phyloP scores from a whole-genome alignment of 148 eudicot species.

The Rhododendron molle region DNA sequence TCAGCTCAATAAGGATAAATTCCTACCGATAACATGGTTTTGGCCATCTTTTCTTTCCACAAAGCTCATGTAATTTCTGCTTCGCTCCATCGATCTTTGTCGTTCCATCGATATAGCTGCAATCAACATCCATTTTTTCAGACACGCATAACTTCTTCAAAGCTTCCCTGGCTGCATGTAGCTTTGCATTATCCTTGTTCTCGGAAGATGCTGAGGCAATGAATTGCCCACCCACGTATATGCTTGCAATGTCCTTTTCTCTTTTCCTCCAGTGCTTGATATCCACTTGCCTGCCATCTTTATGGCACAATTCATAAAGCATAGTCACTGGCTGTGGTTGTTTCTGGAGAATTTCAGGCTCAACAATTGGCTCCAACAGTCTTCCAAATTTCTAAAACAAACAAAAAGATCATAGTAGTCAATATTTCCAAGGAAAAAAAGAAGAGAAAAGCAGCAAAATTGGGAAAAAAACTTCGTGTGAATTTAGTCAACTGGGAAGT shows the following conservation, averaged over 20 bases:
- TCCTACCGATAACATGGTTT: constrained; percentile 64
- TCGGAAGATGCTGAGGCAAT: constrained; percentile 50
- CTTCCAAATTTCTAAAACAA: constrained; percentile 26
- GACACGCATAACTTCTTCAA: constrained; percentile 32
- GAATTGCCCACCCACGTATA: constrained; percentile 40
- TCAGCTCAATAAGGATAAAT: not conserved
- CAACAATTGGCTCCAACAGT: constrained; percentile 66
- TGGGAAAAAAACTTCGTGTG: not conserved
- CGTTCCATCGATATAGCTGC: constrained; percentile 12
- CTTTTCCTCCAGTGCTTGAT: not conserved
- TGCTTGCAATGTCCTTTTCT: constrained; percentile 36
- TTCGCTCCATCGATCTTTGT: constrained; percentile 41
- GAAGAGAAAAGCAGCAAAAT: not conserved
- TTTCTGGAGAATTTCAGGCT: constrained; percentile 47
- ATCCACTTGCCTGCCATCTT: constrained; percentile 21
- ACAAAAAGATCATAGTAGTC: not conserved
- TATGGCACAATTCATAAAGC: constrained; percentile 57
- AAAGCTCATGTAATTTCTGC: constrained; percentile 45
- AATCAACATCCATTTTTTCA: constrained; percentile 27
- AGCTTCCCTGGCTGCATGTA: constrained; percentile 66
- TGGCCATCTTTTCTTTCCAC: constrained; percentile 45
- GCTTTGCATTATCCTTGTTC: constrained; percentile 60
- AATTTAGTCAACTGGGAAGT: not conserved
- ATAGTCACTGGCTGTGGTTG: constrained; percentile 76
- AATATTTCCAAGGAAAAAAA: not conserved